Percentiles rank a stretch among this genome's conserved stretches.
These are phyloP conservation scores for Curvularia spicifera DNA, from an alignment of 2,329 filamentous ascomycete species.

Conservation along the genomic window DNA sequence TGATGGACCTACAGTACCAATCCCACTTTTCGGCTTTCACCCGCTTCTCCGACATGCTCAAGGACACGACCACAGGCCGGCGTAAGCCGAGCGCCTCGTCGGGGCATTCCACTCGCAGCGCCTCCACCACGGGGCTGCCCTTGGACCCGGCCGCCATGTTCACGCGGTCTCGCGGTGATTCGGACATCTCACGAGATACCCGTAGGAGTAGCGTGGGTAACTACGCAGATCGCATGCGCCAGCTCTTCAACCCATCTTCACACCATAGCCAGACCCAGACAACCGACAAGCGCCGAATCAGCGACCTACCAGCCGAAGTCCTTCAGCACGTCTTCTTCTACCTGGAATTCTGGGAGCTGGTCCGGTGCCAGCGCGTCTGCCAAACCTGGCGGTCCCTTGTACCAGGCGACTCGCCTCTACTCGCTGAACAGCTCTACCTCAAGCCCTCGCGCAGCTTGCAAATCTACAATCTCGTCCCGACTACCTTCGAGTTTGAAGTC, in stretches of 20 bases:
- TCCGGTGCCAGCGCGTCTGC: conserved; percentile 21
- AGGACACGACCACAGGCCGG: conserved; percentile 22
- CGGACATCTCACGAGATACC: conserved; percentile 5
- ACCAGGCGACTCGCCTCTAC: conserved; percentile 20
- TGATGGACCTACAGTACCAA: conserved; percentile 20
- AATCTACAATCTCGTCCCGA: conserved; percentile 21
- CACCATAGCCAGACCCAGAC: neutral
- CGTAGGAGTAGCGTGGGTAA: conserved; percentile 26
- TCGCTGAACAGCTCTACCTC: conserved; percentile 17
- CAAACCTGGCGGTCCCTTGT: conserved; percentile 18
- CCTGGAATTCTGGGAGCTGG: conserved; percentile 21
- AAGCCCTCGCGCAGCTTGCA: conserved; percentile 20
- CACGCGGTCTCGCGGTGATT: conserved; percentile 5
- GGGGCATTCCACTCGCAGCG: conserved; percentile 7
- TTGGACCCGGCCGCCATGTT: conserved; percentile 4
- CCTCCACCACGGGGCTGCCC: conserved; percentile 8
- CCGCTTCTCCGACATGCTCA: conserved; percentile 24
- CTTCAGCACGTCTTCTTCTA: conserved; percentile 19
- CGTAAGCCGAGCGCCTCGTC: conserved; percentile 13
- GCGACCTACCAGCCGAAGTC: conserved; percentile 22
- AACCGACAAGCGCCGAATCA: conserved; percentile 7
- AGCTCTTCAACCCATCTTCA: conserved; percentile 16
- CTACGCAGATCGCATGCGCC: conserved; percentile 24
- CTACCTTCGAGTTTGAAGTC: conserved; percentile 19
- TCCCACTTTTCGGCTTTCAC: conserved; percentile 22